Evolutionary conservation across 805 yeast genomes (phyloP), one percentile per base, ranked within the genome.

Genomic region (Zygosaccharomyces lentus): DNA sequence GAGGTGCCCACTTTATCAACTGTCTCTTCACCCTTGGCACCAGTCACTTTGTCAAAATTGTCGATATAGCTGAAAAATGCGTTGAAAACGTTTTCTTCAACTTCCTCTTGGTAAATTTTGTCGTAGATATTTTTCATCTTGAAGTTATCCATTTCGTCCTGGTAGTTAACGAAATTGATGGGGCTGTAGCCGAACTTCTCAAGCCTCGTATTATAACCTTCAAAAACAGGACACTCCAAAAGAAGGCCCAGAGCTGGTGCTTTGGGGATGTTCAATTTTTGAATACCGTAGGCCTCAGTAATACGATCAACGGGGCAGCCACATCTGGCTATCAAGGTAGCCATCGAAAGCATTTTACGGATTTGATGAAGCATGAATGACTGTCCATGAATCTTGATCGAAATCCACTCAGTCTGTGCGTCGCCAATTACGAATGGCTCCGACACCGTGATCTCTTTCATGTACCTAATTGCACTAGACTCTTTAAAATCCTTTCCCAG

Each of bases 281-380:
- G 76, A 1, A 79, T 74, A 4, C 81, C 80, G 62, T 87, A 93
- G 2, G 96, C 86, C 57, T 87, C 87, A 7, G 70, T 62, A 51
- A 93, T 86, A 57, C 96, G 79, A 21, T 76, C 76, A 26, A 78
- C 61, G 3, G 97, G 96, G 60, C 90, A 81, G 9, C 96, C 93
- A 15, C 93, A 82, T 61, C 99, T 77, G 17, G 91, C 81, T 13
- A 86, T 80, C 47, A 91, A 72, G 0, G 90, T 79, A 1, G 95
- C 96, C 95, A 91, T 84, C 17, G 96, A 91, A 49, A 93, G 87
- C 98, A 93, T 93, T 64, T 93, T 93, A 64, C 99, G 81, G 61
- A 93, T 93, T 74, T 91, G 99, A 69, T 91, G 98, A 52, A 93
- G 75, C 98, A 93, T 93, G 67, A 93, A 93, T 3, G 96, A 87